Evolutionary conservation across 164 flowering plant genomes (phyloP), one percentile per base, ranked within the genome.

Genomic region (Platanus orientalis): DNA sequence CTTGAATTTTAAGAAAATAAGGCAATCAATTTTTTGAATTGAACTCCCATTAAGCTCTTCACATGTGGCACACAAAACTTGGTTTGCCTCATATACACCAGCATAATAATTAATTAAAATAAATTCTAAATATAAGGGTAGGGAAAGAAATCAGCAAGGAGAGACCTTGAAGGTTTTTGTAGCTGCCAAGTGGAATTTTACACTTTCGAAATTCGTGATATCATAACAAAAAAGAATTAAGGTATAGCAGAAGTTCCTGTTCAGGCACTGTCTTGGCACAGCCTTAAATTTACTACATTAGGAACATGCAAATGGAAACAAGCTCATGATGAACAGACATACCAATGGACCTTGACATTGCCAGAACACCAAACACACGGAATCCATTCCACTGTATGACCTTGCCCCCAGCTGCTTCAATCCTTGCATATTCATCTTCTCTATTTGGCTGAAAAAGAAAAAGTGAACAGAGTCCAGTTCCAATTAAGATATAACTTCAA

Each of bases 321-420:
- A 61, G 32, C 34, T n/a, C 24, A 21, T 48, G 55, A 50, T 28
- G 17, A 39, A 16, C 7, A 27, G 2, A 58, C 72, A 26, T 69
- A 76, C 79, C 79, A 34, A 76, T 72, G 29, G 68, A 57, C 56
- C 63, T 66, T 24, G 67, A 74, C 81, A 71, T 85, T 28, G 97
- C 97, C 58, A 95, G 97, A 60, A 95, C 96, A 59, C 97, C 99
- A 55, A 80, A 88, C 63, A 94, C 96, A 48, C 96, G 91, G 27
- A 70, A 74, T 7, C 97, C 97, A 53, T 86, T 81, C 99, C 99
- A 95, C 58, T 82, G 81, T 25, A 95, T 95, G 68, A 92, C 88
- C 73, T 76, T 92, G 68, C 99, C 99, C 59, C 93, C 97, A 0
- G 86, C 84, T 58, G 83, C 88, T 75, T 95, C 99, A 39, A 95